phyloP scores from a whole-genome alignment of 2,329 filamentous ascomycete genomes.

The Cladorrhinum sp. region DNA sequence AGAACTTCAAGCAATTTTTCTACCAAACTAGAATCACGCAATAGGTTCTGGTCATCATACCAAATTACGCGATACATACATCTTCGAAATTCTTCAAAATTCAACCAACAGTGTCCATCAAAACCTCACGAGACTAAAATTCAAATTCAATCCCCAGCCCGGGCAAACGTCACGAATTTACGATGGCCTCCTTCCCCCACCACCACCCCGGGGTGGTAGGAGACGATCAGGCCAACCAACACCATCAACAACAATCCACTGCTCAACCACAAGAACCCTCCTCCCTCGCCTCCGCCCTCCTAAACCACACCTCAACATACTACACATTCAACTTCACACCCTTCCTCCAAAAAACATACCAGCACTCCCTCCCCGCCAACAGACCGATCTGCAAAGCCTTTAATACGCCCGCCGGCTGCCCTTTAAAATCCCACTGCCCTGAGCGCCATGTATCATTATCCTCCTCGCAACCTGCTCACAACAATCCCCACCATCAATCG shows the following conservation, averaged over 20 bases:
- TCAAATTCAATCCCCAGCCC: background rate
- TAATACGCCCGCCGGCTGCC: conserved; percentile 74
- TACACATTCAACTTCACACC: conserved; percentile 82
- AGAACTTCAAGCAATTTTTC: too few species aligned
- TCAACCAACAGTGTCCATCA: background rate
- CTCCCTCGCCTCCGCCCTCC: conserved; percentile 45
- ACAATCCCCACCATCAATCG: conserved; percentile 21
- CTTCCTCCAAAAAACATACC: conserved; percentile 79
- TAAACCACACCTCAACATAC: conserved; percentile 52
- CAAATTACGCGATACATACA: background rate
- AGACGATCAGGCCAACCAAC: too few species aligned
- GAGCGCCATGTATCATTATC: conserved; percentile 70
- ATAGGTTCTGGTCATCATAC: too few species aligned
- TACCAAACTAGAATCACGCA: too few species aligned
- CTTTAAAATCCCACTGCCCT: conserved; percentile 76
- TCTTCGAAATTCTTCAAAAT: too few species aligned
- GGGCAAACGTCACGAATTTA: background rate
- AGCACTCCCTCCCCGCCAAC: conserved; percentile 76
- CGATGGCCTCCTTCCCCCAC: background rate
- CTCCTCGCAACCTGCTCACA: conserved; percentile 30
- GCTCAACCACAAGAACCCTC: background rate
- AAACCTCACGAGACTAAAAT: background rate
- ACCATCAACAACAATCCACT: background rate
- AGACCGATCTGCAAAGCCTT: conserved; percentile 84
- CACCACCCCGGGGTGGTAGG: background rate